Percentiles rank a stretch among this genome's conserved stretches.
Evolutionary conservation across 2,329 filamentous ascomycete species (phyloP).

Genomic region (Microsporum audouinii): DNA sequence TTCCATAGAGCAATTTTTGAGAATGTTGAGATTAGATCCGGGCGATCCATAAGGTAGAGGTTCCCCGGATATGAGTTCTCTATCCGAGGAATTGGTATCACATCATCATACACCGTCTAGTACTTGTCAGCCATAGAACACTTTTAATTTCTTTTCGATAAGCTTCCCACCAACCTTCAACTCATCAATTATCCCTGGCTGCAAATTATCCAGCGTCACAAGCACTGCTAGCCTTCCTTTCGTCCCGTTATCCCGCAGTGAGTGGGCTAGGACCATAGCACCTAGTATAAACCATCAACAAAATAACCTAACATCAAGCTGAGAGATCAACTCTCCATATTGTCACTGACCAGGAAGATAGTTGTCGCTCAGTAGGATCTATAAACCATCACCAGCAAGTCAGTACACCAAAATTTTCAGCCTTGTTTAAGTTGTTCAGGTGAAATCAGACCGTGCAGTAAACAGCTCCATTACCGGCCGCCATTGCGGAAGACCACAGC

Average conservation of each 20-base stretch:
- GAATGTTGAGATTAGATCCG: conserved; percentile 82
- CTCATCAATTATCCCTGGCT: conserved; percentile 61
- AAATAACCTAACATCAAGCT: not conserved
- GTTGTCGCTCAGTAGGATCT: conserved; percentile 85
- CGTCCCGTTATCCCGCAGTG: conserved; percentile 79
- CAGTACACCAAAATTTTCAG: not conserved
- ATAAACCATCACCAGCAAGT: conserved; percentile 8
- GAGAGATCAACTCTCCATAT: not conserved
- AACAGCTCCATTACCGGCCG: conserved; percentile 39
- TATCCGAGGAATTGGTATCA: conserved; percentile 73
- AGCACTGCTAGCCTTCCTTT: conserved; percentile 75
- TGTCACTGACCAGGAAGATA: conserved; percentile 71
- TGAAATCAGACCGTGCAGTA: conserved; percentile 50
- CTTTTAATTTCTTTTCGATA: not conserved
- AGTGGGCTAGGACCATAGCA: conserved; percentile 86
- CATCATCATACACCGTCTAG: conserved; percentile 73
- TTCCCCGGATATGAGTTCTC: conserved; percentile 68
- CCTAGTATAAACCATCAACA: conserved; percentile 41
- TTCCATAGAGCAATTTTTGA: conserved; percentile 96
- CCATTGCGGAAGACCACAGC: not conserved
- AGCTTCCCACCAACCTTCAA: conserved; percentile 50
- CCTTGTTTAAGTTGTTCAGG: not conserved
- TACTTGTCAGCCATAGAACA: not conserved
- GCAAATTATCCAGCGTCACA: conserved; percentile 69
- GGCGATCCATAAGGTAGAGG: conserved; percentile 80